Percentiles rank a stretch among this genome's conserved stretches.
Evolutionary conservation across 768 basidiomycete genomes (phyloP).

Genomic region (Erythrobasidium yunnanense): DNA sequence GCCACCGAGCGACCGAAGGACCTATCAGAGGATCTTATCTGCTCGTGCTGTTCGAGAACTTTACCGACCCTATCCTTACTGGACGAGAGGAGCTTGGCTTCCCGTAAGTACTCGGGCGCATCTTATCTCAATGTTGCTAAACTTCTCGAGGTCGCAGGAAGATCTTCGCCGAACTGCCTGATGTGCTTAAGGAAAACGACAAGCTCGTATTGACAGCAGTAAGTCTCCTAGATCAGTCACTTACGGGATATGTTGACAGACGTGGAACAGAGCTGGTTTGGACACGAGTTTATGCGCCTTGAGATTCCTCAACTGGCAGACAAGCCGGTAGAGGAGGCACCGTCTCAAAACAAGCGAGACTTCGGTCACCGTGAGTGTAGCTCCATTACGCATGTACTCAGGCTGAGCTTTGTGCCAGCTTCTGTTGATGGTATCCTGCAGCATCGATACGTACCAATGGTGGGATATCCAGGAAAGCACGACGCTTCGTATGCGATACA

Average conservation of each 20-base stretch:
- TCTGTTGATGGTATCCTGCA: background rate
- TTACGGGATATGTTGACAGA: background rate
- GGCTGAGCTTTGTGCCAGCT: background rate
- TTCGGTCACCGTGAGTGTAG: background rate
- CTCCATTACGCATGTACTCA: background rate
- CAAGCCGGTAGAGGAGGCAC: background rate
- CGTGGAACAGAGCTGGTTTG: background rate
- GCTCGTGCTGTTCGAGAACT: background rate
- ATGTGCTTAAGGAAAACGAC: background rate
- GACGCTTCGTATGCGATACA: background rate
- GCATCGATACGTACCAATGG: background rate
- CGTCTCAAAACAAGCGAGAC: background rate
- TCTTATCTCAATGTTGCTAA: background rate
- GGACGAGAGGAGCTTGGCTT: background rate
- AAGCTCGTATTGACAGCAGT: background rate
- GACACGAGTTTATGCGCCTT: background rate
- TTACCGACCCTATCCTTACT: background rate
- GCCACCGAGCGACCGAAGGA: background rate
- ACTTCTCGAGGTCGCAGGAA: background rate
- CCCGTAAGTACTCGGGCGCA: background rate
- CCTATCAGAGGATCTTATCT: background rate
- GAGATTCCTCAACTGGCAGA: background rate
- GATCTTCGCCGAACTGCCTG: background rate
- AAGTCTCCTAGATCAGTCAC: background rate
- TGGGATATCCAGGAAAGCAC: background rate